Conservation (phyloP, 1,284 basidiomycete genomes). For the Xanthoconium separans region DNA sequence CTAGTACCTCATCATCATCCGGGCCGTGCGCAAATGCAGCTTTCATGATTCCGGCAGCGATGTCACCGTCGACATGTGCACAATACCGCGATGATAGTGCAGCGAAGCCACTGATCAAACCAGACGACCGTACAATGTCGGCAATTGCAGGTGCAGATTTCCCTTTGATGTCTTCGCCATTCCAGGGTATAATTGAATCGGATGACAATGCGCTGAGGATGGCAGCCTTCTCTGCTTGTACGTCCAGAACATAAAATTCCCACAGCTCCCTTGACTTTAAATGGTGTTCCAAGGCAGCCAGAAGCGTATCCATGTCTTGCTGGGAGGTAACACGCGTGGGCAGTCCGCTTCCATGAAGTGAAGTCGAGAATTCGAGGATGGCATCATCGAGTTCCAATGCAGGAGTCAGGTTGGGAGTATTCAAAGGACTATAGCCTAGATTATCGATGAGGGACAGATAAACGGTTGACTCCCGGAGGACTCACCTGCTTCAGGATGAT, state of each 20-base stretch:
- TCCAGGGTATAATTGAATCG: slow-evolving; percentile 51
- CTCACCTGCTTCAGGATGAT: slow-evolving; percentile 91
- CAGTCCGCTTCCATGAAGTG: slow-evolving; percentile 64
- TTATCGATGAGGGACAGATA: slow-evolving; percentile 11
- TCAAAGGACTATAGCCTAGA: slow-evolving; percentile 82
- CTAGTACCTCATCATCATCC: slow-evolving; percentile 52
- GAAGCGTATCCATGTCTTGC: slow-evolving; percentile 67
- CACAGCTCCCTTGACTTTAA: slow-evolving; percentile 74
- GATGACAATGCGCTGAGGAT: slow-evolving; percentile 52
- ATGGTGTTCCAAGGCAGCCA: slow-evolving; percentile 59
- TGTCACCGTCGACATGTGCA: slow-evolving; percentile 56
- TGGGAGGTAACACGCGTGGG: slow-evolving; percentile 67
- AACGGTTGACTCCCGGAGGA: slow-evolving; percentile 3
- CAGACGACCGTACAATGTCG: slow-evolving; percentile 52
- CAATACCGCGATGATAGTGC: slow-evolving; percentile 67
- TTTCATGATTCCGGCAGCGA: slow-evolving; percentile 69
- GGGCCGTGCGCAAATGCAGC: slow-evolving; percentile 61
- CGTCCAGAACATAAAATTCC: slow-evolving; percentile 91
- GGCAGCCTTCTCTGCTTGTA: slow-evolving; percentile 53
- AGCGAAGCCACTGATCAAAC: slow-evolving; percentile 58
- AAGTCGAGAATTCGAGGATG: slow-evolving; percentile 75
- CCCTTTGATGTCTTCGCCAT: slow-evolving; percentile 51
- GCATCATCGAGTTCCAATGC: slow-evolving; percentile 87
- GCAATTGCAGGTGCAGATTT: slow-evolving; percentile 73
- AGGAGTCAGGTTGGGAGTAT: slow-evolving; percentile 85